Base-by-base conservation (phyloP, 2,329 filamentous ascomycete species). In the Clonostachys chloroleuca region DNA sequence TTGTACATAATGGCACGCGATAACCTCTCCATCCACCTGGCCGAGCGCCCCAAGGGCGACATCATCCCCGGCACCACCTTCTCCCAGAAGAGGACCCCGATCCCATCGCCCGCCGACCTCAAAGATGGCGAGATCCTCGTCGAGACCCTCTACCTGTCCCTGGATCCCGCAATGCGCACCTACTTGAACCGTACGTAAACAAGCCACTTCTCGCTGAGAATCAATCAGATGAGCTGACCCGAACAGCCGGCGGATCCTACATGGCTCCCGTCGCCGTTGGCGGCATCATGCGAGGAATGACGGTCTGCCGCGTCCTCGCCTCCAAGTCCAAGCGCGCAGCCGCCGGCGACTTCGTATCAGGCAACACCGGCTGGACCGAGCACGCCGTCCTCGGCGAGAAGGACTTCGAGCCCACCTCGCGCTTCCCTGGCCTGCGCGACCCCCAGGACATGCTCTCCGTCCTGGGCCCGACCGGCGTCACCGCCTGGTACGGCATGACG, bases 141-240 rank as follows among this genome's bases (percentile, higher is more conserved):
- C 41, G 76, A 81, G 61, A 61, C 64, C 1, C 64, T 86, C 50
- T 89, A 88, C 58, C 72, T 88, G 41, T 84, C 81, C 10, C 72
- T 89, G 37, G 86, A 89, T 64, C 86, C 86, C 2, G 84, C 86
- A n/a, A 89, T 89, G 85, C 78, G 86, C 56, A 81, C 81, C 49
- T 89, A 84, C 84, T 65, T 90, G 17, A 85, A 79, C 52, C 75
- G 75, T 78, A 54, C 34, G 66, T 43, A 14, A 6, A 12, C n/a
- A 35, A 35, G 6, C n/a, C 35, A 37, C 33, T 16, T 8, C 9
- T 8, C 9, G 16, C 12, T 30, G 17, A 34, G 40, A 17, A 37
- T 13, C 12, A 43, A 41, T 18, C 20, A 17, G 8, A 20, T 41
- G 13, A 18, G 13, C 44, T 46, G 13, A 24, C 40, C 14, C 2